Evolutionary conservation across 352 stramenopile genomes (phyloP).

Genomic region (Pythium biforme): DNA sequence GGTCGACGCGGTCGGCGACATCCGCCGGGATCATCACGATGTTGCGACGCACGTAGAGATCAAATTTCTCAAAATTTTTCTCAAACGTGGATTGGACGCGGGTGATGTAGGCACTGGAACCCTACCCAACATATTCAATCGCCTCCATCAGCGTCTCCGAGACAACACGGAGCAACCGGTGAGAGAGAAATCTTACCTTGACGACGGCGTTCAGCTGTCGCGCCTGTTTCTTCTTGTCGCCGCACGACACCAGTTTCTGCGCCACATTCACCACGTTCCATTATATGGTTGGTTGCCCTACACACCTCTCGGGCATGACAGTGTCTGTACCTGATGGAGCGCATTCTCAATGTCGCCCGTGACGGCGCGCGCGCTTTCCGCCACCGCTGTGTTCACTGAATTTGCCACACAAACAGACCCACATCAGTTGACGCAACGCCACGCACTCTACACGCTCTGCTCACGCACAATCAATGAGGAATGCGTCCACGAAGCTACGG

Average conservation of each 20-base stretch:
- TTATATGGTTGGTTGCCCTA: not conserved
- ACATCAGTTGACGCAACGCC: slow-evolving; percentile 7
- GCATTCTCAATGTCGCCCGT: slow-evolving; percentile 68
- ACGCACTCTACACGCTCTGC: not conserved
- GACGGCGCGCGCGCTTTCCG: slow-evolving; percentile 49
- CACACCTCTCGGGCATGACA: not conserved
- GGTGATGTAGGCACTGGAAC: slow-evolving; percentile 59
- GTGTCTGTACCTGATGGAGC: slow-evolving; percentile 49
- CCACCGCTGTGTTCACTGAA: slow-evolving; percentile 45
- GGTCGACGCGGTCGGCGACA: slow-evolving; percentile 43
- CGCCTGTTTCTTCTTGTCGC: slow-evolving; percentile 64
- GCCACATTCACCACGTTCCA: not conserved
- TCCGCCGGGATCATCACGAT: slow-evolving; percentile 57
- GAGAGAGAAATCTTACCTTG: slow-evolving; percentile 36
- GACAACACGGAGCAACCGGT: not conserved
- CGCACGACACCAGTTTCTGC: slow-evolving; percentile 35
- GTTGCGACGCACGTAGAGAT: slow-evolving; percentile 75
- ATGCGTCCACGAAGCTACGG: slow-evolving; percentile 43
- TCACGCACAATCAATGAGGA: slow-evolving; percentile 57
- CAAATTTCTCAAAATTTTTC: slow-evolving; percentile 86
- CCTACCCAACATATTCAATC: slow-evolving; percentile 25
- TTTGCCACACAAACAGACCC: not conserved
- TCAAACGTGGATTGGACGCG: slow-evolving; percentile 60
- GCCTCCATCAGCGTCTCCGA: not conserved
- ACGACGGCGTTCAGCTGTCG: slow-evolving; percentile 56